Evolutionary conservation across 495 filamentous ascomycete genomes (phyloP).

Genomic region (Entonaema liquescens): DNA sequence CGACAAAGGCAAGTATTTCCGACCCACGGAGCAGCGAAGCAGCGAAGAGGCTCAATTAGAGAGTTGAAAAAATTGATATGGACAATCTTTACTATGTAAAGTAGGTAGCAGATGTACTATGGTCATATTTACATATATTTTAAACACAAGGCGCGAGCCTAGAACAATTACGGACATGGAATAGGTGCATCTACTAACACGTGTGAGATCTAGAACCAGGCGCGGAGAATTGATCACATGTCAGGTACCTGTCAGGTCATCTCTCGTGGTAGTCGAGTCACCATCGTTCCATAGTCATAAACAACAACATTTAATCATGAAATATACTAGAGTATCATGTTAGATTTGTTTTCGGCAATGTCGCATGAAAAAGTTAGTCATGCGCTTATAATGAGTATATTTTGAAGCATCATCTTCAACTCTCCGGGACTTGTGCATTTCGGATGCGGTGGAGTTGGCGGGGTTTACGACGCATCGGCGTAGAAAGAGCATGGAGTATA

Average conservation of each 20-base stretch:
- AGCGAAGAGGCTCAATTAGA: not conserved
- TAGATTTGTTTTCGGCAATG: not conserved
- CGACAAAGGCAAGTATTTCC: conserved; percentile 18
- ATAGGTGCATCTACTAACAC: conserved; percentile 21
- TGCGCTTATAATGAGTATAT: conserved; percentile 17
- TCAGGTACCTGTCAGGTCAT: conserved; percentile 41
- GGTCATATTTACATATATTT: conserved; percentile 1
- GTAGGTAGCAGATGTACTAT: not conserved
- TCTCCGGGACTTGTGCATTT: conserved; percentile 1
- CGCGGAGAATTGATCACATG: conserved; percentile 32
- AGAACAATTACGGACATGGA: conserved; percentile 26
- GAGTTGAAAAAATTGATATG: not conserved
- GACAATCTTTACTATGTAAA: not conserved
- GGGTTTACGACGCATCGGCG: conserved; percentile 6
- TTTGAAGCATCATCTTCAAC: conserved; percentile 8
- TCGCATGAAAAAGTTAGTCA: conserved; percentile 6
- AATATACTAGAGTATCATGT: conserved; percentile 7
- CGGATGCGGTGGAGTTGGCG: conserved; percentile 21
- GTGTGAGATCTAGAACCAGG: conserved; percentile 27
- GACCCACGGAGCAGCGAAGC: not conserved
- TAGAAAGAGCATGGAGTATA: not conserved
- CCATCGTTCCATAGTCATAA: conserved; percentile 35
- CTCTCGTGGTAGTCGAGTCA: conserved; percentile 42
- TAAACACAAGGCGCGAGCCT: conserved; percentile 14
- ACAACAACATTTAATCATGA: conserved; percentile 6